Conservation (phyloP, 495 filamentous ascomycete genomes). For the Hyaloscypha hepaticicola region DNA sequence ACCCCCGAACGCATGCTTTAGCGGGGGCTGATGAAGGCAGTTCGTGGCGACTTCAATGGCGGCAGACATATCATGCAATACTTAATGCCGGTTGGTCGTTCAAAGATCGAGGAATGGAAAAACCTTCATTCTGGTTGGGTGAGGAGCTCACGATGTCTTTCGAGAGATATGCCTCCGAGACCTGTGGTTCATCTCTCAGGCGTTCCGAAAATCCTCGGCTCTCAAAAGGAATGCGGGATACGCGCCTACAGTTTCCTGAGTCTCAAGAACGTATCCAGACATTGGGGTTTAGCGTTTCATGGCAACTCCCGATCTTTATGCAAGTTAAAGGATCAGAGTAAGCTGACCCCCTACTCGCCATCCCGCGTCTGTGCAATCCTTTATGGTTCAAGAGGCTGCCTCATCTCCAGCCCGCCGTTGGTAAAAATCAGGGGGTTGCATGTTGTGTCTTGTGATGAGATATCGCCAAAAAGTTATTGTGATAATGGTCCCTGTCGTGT, state of each 20-base stretch:
- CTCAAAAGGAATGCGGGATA: not conserved
- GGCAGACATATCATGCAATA: constrained; percentile 6
- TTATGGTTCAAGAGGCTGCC: not conserved
- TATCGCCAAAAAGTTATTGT: not conserved
- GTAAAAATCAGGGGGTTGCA: not conserved
- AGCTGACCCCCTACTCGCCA: not conserved
- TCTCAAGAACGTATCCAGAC: not conserved
- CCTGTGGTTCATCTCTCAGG: not conserved
- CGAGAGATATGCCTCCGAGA: not conserved
- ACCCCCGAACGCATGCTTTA: constrained; percentile 9
- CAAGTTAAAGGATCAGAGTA: not conserved
- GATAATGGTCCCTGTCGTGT: not conserved
- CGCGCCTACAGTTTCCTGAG: not conserved
- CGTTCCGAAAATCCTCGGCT: not conserved
- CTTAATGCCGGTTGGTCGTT: not conserved
- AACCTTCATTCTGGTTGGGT: not conserved
- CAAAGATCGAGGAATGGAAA: not conserved
- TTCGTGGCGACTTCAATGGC: not conserved
- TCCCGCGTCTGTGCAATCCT: not conserved
- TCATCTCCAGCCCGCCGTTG: not conserved
- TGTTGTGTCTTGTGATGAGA: not conserved
- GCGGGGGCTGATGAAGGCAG: constrained; percentile 1
- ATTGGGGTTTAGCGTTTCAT: not conserved
- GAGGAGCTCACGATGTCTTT: not conserved
- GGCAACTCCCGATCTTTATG: not conserved